Evolutionary conservation across 495 filamentous ascomycete species (phyloP), one percentile per base, ranked within the genome.

Genomic region (Talaromyces adpressus): DNA sequence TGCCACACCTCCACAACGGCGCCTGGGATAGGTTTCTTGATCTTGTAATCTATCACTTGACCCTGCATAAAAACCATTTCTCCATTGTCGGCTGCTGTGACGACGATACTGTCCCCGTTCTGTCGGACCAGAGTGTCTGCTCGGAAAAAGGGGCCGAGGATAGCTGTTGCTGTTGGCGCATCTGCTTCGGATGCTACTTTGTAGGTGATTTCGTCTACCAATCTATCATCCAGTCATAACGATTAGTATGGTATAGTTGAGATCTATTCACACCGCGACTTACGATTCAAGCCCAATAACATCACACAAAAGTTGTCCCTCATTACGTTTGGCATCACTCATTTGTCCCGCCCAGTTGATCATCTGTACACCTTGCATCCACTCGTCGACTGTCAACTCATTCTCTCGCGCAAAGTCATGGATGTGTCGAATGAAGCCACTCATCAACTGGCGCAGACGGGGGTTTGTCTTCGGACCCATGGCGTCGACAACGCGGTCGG

Each of bases 381-480:
- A 93, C 78, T 93, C 90, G 66, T 89, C 88, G 16, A 85, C 79
- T 30, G 87, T 90, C 59, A 93, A 84, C 73, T 92, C 88, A 66
- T 90, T 85, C 75, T 93, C 90, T 63, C 90, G 87, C 54, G 89
- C 84, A 68, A 93, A 93, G 75, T 92, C 89, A 79, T 93, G 90
- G 61, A 93, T 80, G 77, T 92, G 89, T 49, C 79, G 81, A 75
- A 92, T 88, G 65, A 92, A 73, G 32, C 85, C 75, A 57, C 81
- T 74, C 66, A 92, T 74, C 66, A 93, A 76, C 58, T 84, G 75
- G 54, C 87, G 85, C 72, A 87, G 81, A 57, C 90, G 86, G 61
- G 84, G 82, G 62, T 83, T 83, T 27, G 85, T 86, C 60, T 89
- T 88, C 69, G 90, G 87, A 53, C 89, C 87, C 79, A 91, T 92